A percentile compares a stretch with the other conserved stretches of the same genome.
Evolutionary conservation across 352 stramenopile species (phyloP).

Genomic region (Elongisporangium undulatum): DNA sequence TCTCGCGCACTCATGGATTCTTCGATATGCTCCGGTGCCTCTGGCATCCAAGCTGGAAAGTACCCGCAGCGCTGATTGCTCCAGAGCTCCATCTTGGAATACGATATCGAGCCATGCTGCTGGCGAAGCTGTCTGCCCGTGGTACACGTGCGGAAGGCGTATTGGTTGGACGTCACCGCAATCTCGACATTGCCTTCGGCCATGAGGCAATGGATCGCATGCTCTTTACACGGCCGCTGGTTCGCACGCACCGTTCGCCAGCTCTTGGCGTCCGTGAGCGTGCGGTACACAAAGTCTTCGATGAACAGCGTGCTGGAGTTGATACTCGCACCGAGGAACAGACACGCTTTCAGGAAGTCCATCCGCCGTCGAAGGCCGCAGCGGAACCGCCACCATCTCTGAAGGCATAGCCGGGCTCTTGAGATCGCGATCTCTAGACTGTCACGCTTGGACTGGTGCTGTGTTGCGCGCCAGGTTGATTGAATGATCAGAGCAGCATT

Average conservation of each 20-base stretch:
- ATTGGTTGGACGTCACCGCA: constrained; percentile 27
- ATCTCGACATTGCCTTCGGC: constrained; percentile 36
- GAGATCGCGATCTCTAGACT: constrained; percentile 44
- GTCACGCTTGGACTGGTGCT: constrained; percentile 32
- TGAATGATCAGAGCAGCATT: constrained; percentile 51
- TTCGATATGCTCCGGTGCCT: constrained; percentile 38
- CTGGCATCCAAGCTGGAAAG: constrained; percentile 59
- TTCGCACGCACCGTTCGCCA: constrained; percentile 30
- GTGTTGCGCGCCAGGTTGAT: constrained; percentile 39
- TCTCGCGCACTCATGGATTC: constrained; percentile 55
- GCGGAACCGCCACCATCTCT: constrained; percentile 68
- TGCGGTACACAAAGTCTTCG: constrained; percentile 44
- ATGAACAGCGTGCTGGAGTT: constrained; percentile 70
- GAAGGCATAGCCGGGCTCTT: constrained; percentile 51
- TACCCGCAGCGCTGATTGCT: constrained; percentile 47
- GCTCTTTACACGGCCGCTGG: constrained; percentile 37
- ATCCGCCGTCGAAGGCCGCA: constrained; percentile 38
- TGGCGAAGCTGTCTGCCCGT: constrained; percentile 12
- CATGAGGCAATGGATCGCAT: constrained; percentile 43
- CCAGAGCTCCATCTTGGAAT: constrained; percentile 29
- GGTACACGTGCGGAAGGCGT: constrained; percentile 10
- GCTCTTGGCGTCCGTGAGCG: constrained; percentile 19
- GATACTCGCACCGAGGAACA: constrained; percentile 46
- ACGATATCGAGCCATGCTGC: constrained; percentile 13
- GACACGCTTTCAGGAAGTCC: constrained; percentile 38